These are phyloP conservation scores for Peronospora belbahrii DNA, from an alignment of 352 stramenopile genomes.

Conservation along the genomic window DNA sequence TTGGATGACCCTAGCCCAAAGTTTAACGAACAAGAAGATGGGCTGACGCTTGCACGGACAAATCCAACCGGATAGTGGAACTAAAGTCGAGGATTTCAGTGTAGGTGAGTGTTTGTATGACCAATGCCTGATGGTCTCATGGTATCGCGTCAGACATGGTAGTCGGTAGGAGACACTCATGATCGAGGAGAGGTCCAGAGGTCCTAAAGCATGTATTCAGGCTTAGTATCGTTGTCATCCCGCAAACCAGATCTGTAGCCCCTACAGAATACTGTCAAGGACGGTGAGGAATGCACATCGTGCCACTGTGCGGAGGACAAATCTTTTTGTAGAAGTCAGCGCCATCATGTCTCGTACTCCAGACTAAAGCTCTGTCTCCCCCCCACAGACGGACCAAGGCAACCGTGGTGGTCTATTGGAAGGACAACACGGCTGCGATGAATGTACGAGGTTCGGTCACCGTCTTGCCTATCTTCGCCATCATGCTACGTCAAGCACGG, in stretches of 20 bases:
- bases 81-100: no score
- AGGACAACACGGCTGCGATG: conserved; percentile 4
- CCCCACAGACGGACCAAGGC: conserved; percentile 10
- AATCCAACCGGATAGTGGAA: conserved; percentile 10
- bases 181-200: not conserved
- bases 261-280: conserved; percentile 13
- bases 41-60: conserved; percentile 1
- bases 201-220: no score
- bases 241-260: conserved; percentile 5
- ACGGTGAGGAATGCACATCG: conserved; percentile 2
- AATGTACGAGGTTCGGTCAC: conserved; percentile 2
- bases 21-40: not conserved
- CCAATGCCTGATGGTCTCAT: no score
- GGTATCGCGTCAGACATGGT: no score
- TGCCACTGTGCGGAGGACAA: not conserved
- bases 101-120: no score
- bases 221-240: not conserved
- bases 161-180: not conserved
- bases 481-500: not conserved
- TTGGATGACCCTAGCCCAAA: conserved; percentile 11
- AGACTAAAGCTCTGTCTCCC: not conserved
- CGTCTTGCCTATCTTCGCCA: not conserved
- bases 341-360: conserved; percentile 8
- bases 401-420: conserved; percentile 7
- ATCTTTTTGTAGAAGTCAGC: not conserved